Evolutionary conservation across 148 eudicot genomes (phyloP), one percentile per base, ranked within the genome.

Genomic region (Cornus suecica): DNA sequence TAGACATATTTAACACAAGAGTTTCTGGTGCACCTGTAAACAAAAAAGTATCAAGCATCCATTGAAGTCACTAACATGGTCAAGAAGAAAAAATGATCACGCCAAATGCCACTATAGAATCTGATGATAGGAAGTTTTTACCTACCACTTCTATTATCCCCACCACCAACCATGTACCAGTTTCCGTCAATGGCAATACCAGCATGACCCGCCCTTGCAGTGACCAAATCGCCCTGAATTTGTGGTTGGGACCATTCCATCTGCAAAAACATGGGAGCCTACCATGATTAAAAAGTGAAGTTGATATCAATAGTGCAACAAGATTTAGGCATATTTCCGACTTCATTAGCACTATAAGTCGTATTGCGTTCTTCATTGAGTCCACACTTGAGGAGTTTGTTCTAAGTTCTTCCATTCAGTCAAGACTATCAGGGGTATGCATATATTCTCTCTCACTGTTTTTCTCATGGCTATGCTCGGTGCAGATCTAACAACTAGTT

Each of bases 211-310:
- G 99, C 99, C 81, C 99, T 88, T n/a, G 97, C 87, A 74, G 91
- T 72, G 71, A 89, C 88, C 78, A 78, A 71, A 74, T 91, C 94
- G 69, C 94, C 97, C 74, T 89, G 90, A 72, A 83, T 84, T 83
- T 94, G 94, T 72, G 99, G 97, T 79, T 89, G 87, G 62, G 99
- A 90, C 99, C 99, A 94, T 75, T 94, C 97, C 96, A 90, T 80
- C 99, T 94, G 91, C 80, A 81, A 65, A 6, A 25, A 68, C 65
- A 77, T 16, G 31, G 31, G 65, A 41, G 54, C 72, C 23, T 72
- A 26, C 58, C 60, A 78, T 27, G 48, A n/a, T 45, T 27, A 24
- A 62, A 56, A 52, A 41, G 64, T 26, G 29, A 31, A 65, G 70
- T 27, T 31, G 15, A 54, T 27, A 54, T 23, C 68, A 48, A 41